These are phyloP conservation scores for Phytopythium vexans DNA, from an alignment of 352 stramenopile genomes.

Conservation along the genomic window DNA sequence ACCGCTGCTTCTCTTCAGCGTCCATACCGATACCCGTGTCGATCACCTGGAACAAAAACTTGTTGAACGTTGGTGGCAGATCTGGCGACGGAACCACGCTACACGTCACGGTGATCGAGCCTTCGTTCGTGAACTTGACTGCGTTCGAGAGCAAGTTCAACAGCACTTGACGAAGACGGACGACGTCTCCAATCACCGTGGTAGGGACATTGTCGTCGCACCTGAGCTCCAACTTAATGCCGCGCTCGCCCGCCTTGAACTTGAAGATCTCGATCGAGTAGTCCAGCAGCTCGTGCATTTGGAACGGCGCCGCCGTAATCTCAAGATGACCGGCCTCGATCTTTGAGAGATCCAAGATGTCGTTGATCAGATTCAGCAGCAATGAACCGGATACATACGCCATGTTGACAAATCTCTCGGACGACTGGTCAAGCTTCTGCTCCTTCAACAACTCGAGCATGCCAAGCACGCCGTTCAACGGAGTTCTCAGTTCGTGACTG, in stretches of 20 bases:
- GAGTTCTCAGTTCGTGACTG: constrained; percentile 79
- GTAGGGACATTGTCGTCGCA: constrained; percentile 60
- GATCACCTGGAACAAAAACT: constrained; percentile 83
- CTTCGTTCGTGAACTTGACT: constrained; percentile 86
- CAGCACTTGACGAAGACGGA: constrained; percentile 74
- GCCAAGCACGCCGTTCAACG: constrained; percentile 76
- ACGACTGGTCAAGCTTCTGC: constrained; percentile 58
- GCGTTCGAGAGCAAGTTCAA: constrained; percentile 85
- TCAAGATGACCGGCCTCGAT: constrained; percentile 91
- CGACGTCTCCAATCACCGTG: constrained; percentile 73
- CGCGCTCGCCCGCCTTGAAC: constrained; percentile 81
- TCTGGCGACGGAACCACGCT: constrained; percentile 65
- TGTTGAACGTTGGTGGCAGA: constrained; percentile 59
- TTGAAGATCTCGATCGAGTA: constrained; percentile 91
- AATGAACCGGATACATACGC: constrained; percentile 81
- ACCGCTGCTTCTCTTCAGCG: constrained; percentile 68
- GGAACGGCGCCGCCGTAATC: constrained; percentile 82
- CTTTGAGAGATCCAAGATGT: constrained; percentile 94
- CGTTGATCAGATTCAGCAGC: constrained; percentile 90
- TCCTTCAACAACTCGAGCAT: constrained; percentile 85
- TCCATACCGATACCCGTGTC: constrained; percentile 84
- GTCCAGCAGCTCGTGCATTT: constrained; percentile 78
- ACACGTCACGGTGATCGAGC: constrained; percentile 77
- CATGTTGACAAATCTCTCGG: constrained; percentile 81
- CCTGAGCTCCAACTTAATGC: constrained; percentile 82